Evolutionary conservation across 306 rosid species (phyloP), one percentile per base, ranked within the genome.

Genomic region (Gastrolobium villosum): DNA sequence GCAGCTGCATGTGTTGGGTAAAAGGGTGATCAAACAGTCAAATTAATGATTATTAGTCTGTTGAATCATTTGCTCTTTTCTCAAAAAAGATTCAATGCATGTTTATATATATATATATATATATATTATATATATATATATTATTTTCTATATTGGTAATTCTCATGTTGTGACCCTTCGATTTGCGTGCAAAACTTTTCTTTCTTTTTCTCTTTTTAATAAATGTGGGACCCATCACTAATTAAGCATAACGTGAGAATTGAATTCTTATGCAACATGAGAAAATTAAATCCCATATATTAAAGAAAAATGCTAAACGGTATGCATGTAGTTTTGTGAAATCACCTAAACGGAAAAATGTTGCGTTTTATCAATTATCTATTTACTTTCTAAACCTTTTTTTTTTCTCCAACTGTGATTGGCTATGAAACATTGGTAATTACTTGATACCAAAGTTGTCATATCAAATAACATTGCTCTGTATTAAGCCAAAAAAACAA

Each of bases 41-140:
- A 76, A 69, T 80, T 6, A 31, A 72, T 79, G 31, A 77, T 77
- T 45, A 77, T 55, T 74, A 41, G 49, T 49, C 45, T 75, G 26
- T 70, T 72, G 72, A 75, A 74, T 79, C 66, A 79, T 75, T 70
- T 34, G 37, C 31, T 62, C 72, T 72, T 77, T 59, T 62, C 82
- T 45, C 65, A 56, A 56, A 15, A 45, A 14, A 44, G 10, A 60
- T 59, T 11, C 28, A 44, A 70, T 77, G 70, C 11, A 26, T 13
- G 31, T 15, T 41, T 53, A 4, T 5, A 26, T 7, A 13, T 37
- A 4, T 31, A 37, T 28, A 36, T 60, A 20, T 60, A 13, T n/a
- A n/a, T n/a, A n/a, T n/a, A n/a, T n/a, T n/a, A n/a, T n/a, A n/a
- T n/a, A n/a, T n/a, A n/a, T n/a, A n/a, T n/a, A n/a, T n/a, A n/a